Percentiles rank a stretch among this genome's conserved stretches.
Evolutionary conservation across 257 asterid species (phyloP).

Genomic region (Coffea eugenioides): DNA sequence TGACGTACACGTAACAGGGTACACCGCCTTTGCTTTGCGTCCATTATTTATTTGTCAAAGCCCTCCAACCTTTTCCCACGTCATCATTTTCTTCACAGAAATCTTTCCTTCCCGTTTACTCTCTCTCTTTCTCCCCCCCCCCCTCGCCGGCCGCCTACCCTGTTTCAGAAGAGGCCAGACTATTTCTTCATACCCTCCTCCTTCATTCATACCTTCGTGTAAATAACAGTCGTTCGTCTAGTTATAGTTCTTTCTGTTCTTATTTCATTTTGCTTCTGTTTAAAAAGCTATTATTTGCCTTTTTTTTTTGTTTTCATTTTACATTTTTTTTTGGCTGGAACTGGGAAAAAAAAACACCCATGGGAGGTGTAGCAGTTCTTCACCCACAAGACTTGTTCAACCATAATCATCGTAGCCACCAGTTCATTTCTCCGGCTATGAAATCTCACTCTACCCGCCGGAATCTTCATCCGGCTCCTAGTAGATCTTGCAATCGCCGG

Average conservation of each 20-base stretch:
- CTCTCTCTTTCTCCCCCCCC: background rate
- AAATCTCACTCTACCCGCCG: conserved; percentile 8
- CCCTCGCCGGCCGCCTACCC: background rate
- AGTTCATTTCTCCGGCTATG: conserved; percentile 4
- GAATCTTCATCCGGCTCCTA: too few relatives aligned
- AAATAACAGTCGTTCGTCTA: background rate
- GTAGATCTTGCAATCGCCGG: conserved; percentile 18
- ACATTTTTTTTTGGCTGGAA: background rate
- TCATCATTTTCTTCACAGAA: background rate
- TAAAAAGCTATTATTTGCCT: too few relatives aligned
- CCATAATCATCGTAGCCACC: background rate
- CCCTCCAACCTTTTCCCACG: background rate
- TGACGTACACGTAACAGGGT: too few relatives aligned
- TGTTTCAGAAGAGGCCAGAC: background rate
- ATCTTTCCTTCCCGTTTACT: background rate
- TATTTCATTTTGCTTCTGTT: too few relatives aligned
- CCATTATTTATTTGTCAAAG: too few relatives aligned
- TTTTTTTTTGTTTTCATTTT: too few relatives aligned
- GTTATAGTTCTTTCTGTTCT: background rate
- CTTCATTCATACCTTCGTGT: background rate
- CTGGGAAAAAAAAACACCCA: background rate
- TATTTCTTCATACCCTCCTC: background rate
- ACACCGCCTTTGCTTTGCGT: too few relatives aligned
- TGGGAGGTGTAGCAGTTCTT: conserved; percentile 39
- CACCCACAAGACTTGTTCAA: conserved; percentile 28